These are phyloP conservation scores for Pholiota microspora DNA, from an alignment of 768 basidiomycete species.

Conservation along the genomic window DNA sequence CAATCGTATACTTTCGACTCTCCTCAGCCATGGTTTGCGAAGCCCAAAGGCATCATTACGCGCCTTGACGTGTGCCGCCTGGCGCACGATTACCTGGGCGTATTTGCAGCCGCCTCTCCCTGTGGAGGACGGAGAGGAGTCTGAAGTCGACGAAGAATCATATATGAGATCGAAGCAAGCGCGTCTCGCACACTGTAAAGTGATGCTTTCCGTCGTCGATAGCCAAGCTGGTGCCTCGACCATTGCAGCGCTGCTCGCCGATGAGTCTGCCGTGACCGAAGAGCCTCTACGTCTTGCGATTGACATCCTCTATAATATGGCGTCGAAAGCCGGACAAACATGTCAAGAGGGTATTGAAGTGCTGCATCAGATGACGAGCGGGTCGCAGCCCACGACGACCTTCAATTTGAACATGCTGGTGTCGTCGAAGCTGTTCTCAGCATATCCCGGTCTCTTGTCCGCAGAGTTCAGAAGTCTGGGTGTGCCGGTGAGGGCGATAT, in stretches of 20 bases:
- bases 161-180: constrained; percentile 21
- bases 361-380: constrained; percentile 34
- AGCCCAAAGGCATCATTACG: constrained; percentile 67
- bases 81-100: constrained; percentile 66
- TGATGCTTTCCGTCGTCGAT: constrained; percentile 51
- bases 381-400: constrained; percentile 21
- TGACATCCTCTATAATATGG: constrained; percentile 54
- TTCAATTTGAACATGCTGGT: constrained; percentile 38
- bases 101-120: constrained; percentile 56
- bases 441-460: constrained; percentile 23
- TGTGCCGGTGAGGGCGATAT: constrained; percentile 45
- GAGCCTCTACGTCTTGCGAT: constrained; percentile 47
- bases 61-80: constrained; percentile 56
- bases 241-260: constrained; percentile 50
- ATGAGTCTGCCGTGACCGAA: constrained; percentile 26
- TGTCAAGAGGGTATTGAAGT: constrained; percentile 56
- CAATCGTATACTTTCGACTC: constrained; percentile 43
- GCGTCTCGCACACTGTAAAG: constrained; percentile 42
- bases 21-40: constrained; percentile 54
- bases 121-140: constrained; percentile 27
- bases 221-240: constrained; percentile 50
- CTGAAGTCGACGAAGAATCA: constrained; percentile 5
- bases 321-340: constrained; percentile 47
- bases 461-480: constrained; percentile 35
- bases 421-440: constrained; percentile 22